Base-by-base conservation (phyloP, 768 basidiomycete species). In the Rhodosporidiobolus sp. region DNA sequence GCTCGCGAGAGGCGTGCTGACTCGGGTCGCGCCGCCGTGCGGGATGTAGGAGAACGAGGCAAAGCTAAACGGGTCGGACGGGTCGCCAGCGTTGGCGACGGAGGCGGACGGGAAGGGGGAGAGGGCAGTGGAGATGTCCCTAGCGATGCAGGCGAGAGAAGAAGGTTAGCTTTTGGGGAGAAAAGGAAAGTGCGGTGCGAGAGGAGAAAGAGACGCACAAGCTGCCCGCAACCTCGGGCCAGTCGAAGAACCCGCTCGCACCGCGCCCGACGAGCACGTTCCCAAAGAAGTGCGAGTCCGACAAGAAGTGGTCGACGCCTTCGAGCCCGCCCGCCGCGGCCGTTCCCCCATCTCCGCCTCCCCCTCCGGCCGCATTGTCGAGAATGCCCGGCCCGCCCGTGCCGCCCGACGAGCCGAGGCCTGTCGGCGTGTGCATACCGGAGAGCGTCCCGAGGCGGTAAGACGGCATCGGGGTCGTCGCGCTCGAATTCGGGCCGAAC, bases 191-290 rank as follows among this genome's bases (percentile, higher is more conserved):
- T 2, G 9, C 34, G 22, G 8, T 6, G 16, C 3, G 8, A 14
- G 35, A 7, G 35, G 34, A 24, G 16, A 35, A 57, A 20, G 55
- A 56, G 32, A 56, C 30, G 19, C 6, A n/a, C 30, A 56, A 17
- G 22, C 48, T 49, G 5, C 48, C 48, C 17, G 48, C 48, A 49
- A 49, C 48, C 48, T 49, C 50, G 1, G 46, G 50, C 71, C 71
- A 72, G 10, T 53, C 46, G 17, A 72, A 72, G 71, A 67, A 72
- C 9, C 71, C 71, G 17, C 56, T 57, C 30, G 71, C 71, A 14
- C 71, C 71, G 22, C 57, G 35, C 1, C 62, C 54, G 50, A 72
- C 63, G 26, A 72, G 46, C 24, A 72, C 45, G 24, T 43, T 62
- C 26, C 58, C 48, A 52, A 67, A 72, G n/a, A 72, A 72, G 62